These are phyloP conservation scores for Amylocarpus encephaloides DNA, from an alignment of 2,329 filamentous ascomycete species.

Conservation along the genomic window DNA sequence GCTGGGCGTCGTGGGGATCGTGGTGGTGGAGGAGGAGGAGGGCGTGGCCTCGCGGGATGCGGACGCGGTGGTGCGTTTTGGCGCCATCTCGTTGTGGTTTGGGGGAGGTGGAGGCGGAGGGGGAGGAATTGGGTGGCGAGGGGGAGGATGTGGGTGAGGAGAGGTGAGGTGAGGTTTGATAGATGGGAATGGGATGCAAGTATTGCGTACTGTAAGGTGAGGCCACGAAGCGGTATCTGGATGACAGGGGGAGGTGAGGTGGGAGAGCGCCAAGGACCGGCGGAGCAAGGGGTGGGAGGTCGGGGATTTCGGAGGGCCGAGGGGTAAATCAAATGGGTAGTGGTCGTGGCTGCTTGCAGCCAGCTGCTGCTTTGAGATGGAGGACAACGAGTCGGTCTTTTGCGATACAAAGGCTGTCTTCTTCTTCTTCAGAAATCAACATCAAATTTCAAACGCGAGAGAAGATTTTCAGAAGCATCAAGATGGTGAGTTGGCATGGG, in stretches of 20 bases:
- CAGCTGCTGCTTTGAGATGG: neutral
- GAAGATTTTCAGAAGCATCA: constrained; percentile 12
- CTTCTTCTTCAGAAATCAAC: too few species aligned
- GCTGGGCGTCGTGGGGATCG: constrained; percentile 20
- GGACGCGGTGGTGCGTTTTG: constrained; percentile 37
- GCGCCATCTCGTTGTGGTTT: constrained; percentile 41
- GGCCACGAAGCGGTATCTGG: constrained; percentile 27
- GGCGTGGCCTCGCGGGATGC: constrained; percentile 24
- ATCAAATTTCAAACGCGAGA: too few species aligned
- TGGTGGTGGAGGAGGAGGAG: constrained; percentile 18
- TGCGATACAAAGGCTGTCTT: too few species aligned
- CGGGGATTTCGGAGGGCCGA: neutral
- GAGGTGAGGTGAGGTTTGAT: constrained; percentile 1
- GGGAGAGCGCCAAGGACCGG: neutral
- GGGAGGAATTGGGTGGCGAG: constrained; percentile 6
- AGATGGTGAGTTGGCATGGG: constrained; percentile 19
- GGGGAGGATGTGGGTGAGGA: constrained; percentile 4
- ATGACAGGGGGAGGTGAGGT: neutral
- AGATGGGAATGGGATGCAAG: too few species aligned
- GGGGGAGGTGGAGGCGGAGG: constrained; percentile 7
- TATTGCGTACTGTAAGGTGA: too few species aligned
- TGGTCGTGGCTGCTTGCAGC: neutral
- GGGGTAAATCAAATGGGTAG: neutral
- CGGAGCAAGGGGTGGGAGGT: neutral
- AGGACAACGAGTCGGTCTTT: neutral